These are phyloP conservation scores for Sporothrix phasma DNA, from an alignment of 2,329 filamentous ascomycete genomes.

Conservation along the genomic window DNA sequence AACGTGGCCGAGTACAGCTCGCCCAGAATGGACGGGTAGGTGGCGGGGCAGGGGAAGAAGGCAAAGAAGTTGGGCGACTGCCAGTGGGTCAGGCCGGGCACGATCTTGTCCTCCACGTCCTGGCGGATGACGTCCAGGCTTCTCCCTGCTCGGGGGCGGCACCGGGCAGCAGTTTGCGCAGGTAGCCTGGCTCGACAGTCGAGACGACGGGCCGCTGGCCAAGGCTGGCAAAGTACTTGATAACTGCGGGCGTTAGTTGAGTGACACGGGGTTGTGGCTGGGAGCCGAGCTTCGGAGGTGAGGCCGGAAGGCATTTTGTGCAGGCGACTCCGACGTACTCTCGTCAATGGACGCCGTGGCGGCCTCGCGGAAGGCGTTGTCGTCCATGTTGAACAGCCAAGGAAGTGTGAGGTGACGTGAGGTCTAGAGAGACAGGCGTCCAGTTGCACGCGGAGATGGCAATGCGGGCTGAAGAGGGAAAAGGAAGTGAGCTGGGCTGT, in stretches of 20 bases:
- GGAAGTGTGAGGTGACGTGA: no score
- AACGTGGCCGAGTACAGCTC: conserved; percentile 89
- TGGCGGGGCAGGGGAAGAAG: conserved; percentile 78
- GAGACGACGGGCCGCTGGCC: conserved; percentile 62
- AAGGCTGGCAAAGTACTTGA: conserved; percentile 72
- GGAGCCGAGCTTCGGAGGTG: background rate
- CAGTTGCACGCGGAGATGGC: background rate
- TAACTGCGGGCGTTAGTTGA: conserved; percentile 46
- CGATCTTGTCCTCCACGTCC: conserved; percentile 77
- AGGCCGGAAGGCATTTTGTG: background rate
- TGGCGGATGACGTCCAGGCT: conserved; percentile 66
- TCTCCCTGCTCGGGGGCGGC: conserved; percentile 56
- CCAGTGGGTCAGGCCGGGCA: conserved; percentile 90
- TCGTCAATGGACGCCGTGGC: conserved; percentile 73
- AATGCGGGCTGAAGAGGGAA: background rate
- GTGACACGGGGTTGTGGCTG: background rate
- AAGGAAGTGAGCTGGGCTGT: background rate
- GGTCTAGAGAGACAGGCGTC: background rate
- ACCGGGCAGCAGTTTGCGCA: conserved; percentile 65
- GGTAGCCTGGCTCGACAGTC: conserved; percentile 73
- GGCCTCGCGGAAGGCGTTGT: conserved; percentile 64
- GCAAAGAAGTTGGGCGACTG: conserved; percentile 92
- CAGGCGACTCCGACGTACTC: conserved; percentile 43
- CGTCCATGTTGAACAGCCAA: conserved; percentile 60
- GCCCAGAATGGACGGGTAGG: conserved; percentile 76